Percentiles rank a stretch among this genome's conserved stretches.
phyloP scores from a whole-genome alignment of 176 grass and related monocot species.

The Oryza glumipatula region DNA sequence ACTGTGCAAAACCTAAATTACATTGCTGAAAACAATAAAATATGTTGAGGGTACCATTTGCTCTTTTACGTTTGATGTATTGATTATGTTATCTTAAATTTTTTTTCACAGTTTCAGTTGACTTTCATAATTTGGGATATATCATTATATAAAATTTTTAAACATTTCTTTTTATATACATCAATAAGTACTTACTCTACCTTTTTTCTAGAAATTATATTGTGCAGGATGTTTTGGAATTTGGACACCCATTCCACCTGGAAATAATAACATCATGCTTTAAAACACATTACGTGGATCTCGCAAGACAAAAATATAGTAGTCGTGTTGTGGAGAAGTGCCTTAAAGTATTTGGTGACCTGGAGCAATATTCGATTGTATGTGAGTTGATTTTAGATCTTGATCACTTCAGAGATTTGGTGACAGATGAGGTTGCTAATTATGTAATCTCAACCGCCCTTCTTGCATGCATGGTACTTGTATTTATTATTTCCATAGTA shows the following conservation, averaged over 20 bases:
- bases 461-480: slow-evolving; percentile 29
- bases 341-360: slow-evolving; percentile 32
- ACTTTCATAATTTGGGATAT: too few species aligned
- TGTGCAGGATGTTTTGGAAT: slow-evolving; percentile 51
- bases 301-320: slow-evolving; percentile 55
- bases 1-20: neutral
- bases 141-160: too few species aligned
- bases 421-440: slow-evolving; percentile 55
- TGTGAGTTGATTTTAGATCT: slow-evolving; percentile 44
- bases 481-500: neutral
- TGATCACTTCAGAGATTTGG: slow-evolving; percentile 43
- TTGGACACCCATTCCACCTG: neutral
- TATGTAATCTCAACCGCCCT: slow-evolving; percentile 59
- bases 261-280: slow-evolving; percentile 37
- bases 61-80: neutral
- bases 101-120: neutral
- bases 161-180: too few species aligned
- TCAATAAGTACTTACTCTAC: neutral
- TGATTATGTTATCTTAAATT: neutral
- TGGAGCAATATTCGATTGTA: slow-evolving; percentile 7
- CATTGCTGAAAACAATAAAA: neutral
- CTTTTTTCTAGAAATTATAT: slow-evolving; percentile 54
- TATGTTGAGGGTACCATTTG: too few species aligned
- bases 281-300: slow-evolving; percentile 42
- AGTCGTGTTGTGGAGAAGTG: slow-evolving; percentile 70